Conservation (phyloP, 257 asterid species). For the Henckelia pumila region DNA sequence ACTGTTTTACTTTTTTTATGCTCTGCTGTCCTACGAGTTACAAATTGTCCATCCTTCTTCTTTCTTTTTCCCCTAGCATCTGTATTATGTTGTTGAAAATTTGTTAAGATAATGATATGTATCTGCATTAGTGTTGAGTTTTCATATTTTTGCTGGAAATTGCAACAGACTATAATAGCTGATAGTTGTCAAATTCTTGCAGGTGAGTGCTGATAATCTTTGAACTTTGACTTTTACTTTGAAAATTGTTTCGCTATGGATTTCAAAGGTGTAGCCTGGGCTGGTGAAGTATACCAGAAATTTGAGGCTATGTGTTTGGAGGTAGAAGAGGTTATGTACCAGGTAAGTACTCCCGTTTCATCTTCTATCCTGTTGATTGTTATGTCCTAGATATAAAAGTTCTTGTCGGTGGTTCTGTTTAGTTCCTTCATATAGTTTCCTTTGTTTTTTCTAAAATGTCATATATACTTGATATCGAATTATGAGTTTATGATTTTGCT, state of each 20-base stretch:
- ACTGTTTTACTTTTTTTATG: no score
- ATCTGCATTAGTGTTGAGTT: background rate
- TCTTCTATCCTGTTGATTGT: background rate
- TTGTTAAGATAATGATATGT: background rate
- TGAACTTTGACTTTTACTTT: slow-evolving; percentile 15
- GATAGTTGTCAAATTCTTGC: slow-evolving; percentile 21
- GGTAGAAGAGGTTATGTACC: slow-evolving; percentile 72
- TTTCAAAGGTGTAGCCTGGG: slow-evolving; percentile 72
- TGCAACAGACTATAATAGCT: background rate
- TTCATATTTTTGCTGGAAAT: background rate
- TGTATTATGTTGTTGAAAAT: background rate
- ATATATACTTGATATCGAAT: background rate
- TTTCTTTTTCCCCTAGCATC: background rate
- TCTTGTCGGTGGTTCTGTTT: background rate
- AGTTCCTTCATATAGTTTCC: background rate
- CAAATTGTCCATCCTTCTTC: background rate
- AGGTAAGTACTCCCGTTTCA: slow-evolving; percentile 41
- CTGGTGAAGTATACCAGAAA: slow-evolving; percentile 63
- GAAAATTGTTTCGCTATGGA: slow-evolving; percentile 44
- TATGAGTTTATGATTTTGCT: background rate
- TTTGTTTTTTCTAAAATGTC: background rate
- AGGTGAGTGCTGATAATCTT: slow-evolving; percentile 20
- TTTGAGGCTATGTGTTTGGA: slow-evolving; percentile 81
- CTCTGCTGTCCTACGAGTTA: background rate
- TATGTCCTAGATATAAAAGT: background rate